Base-by-base conservation (phyloP, 768 basidiomycete genomes). In the Boletus speciosus region DNA sequence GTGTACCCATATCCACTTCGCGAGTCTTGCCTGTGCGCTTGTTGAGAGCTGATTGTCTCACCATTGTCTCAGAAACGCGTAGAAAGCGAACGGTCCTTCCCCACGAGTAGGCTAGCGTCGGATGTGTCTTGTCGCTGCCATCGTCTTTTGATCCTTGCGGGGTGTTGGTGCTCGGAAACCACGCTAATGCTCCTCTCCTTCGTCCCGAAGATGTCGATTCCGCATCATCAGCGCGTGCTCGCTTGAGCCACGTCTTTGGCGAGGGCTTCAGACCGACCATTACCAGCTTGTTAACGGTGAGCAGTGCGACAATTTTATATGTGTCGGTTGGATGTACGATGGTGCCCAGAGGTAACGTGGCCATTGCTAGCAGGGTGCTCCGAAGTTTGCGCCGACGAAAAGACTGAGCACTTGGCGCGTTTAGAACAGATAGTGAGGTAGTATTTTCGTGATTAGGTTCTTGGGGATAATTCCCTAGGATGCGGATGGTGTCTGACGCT, bases 231-330 rank as follows among this genome's bases (percentile, higher is more conserved):
- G 78, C 76, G 10, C 89, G 83, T 55, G 83, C 74, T 49, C 77
- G 81, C 64, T 90, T 86, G 64, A 89, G 88, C 93, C 94, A 98
- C 0, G 95, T 99, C 65, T 89, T 85, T 8, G 97, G 91, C 0
- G 83, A 80, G 3, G 97, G 97, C 62, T 92, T 94, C 56, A 99
- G 68, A 6, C 94, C 94, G 10, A 98, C 93, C 35, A 98, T 81
- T 12, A 99, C 90, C 4, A 98, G 76, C 66, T 99, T 99, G 23
- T 85, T 80, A 0, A 92, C 84, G 0, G 97, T 99, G 31, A 98
- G 77, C 43, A 99, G 71, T 0, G 95, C 93, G 32, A 91, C 81
- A 29, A 97, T 73, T 49, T 88, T 80, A 65, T 93, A 91, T 9
- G 73, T 61, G 66, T 98, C 97, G 0, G 89, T 90, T 0, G 85